Conservation (phyloP, 805 yeast species). For the Clavispora asparagi region DNA sequence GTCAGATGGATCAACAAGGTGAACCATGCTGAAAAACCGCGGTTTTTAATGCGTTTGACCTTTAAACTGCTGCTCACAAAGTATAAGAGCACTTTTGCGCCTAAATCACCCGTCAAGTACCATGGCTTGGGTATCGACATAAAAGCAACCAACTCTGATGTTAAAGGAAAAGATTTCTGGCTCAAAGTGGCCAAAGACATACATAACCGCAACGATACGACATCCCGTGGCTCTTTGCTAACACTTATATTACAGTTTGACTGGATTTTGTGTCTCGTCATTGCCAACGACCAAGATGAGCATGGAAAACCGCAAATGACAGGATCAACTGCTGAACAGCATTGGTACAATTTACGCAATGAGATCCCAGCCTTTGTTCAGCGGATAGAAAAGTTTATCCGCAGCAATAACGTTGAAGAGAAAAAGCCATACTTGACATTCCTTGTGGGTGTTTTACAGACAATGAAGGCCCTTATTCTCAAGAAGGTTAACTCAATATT, state of each 20-base stretch:
- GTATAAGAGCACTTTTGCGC: constrained; percentile 7
- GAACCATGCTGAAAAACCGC: constrained; percentile 19
- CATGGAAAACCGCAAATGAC: background rate
- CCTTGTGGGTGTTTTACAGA: constrained; percentile 23
- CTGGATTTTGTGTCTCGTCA: constrained; percentile 9
- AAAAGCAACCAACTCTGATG: background rate
- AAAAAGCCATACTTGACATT: constrained; percentile 11
- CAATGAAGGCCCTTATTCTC: constrained; percentile 24
- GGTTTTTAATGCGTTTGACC: constrained; percentile 21
- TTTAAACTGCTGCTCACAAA: constrained; percentile 16
- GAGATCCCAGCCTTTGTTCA: constrained; percentile 11
- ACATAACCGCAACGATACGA: constrained; percentile 3
- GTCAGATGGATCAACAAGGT: constrained; percentile 28
- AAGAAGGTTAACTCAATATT: constrained; percentile 23
- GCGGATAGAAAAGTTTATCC: constrained; percentile 12
- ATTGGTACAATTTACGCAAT: constrained; percentile 10
- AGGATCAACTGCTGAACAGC: background rate
- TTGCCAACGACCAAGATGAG: constrained; percentile 7
- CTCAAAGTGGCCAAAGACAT: constrained; percentile 4
- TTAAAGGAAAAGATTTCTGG: constrained; percentile 2
- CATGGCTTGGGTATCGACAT: constrained; percentile 10
- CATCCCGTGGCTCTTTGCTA: constrained; percentile 15
- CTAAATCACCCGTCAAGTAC: constrained; percentile 10
- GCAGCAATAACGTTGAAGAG: constrained; percentile 9
- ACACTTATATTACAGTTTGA: constrained; percentile 16